A percentile compares a stretch with the other conserved stretches of the same genome.
Evolutionary conservation across 768 basidiomycete species (phyloP).

Genomic region (Tulasnella sp.): DNA sequence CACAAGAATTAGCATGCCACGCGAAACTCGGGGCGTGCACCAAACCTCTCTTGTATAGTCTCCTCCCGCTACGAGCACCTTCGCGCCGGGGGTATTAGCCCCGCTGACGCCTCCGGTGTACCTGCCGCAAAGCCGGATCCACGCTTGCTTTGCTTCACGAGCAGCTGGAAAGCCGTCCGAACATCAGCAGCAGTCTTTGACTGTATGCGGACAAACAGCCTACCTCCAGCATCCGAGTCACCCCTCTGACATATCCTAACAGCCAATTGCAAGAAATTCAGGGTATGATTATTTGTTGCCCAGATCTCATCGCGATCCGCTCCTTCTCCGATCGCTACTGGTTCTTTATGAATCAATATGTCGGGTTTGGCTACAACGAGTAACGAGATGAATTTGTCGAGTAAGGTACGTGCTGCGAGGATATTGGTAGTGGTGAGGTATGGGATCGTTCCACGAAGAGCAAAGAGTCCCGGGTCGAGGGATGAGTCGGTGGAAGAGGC

Average conservation of each 20-base stretch:
- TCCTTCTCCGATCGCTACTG: constrained; percentile 46
- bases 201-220: background rate
- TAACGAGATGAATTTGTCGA: constrained; percentile 64
- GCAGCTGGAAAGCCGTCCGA: constrained; percentile 66
- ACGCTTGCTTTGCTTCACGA: constrained; percentile 53
- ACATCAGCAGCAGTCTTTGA: constrained; percentile 10
- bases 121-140: constrained; percentile 76
- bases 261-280: constrained; percentile 89
- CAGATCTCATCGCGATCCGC: constrained; percentile 49
- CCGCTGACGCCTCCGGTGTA: constrained; percentile 43
- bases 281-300: constrained; percentile 61
- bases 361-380: constrained; percentile 44
- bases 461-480: constrained; percentile 58
- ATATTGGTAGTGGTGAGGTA: constrained; percentile 82
- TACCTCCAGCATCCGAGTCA: constrained; percentile 9
- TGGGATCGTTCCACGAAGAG: constrained; percentile 80
- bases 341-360: constrained; percentile 31
- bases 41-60: constrained; percentile 59
- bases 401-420: constrained; percentile 88
- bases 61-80: constrained; percentile 51
- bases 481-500: constrained; percentile 28
- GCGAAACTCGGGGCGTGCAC: background rate
- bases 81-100: constrained; percentile 31
- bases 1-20: background rate
- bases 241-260: constrained; percentile 67